Conservation (phyloP, 2,329 filamentous ascomycete genomes). For the Mariannaea elegans region DNA sequence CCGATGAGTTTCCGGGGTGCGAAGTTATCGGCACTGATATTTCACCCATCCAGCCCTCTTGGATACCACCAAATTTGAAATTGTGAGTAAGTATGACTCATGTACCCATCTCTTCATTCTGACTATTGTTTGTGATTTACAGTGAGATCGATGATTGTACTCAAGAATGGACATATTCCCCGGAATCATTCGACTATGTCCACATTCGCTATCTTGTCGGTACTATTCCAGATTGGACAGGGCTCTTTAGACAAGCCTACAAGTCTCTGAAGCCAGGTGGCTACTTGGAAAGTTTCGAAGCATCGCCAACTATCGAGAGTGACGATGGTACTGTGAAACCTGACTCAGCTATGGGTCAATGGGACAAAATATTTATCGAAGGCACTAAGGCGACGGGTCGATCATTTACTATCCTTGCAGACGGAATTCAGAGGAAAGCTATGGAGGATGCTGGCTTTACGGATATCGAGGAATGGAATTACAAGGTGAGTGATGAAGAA, state of each 20-base stretch:
- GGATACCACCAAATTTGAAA: slow-evolving; percentile 45
- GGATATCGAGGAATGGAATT: slow-evolving; percentile 18
- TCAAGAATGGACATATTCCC: slow-evolving; percentile 34
- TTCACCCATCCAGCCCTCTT: slow-evolving; percentile 65
- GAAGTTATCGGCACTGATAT: slow-evolving; percentile 63
- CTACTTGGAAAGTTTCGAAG: slow-evolving; percentile 27
- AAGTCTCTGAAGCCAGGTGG: slow-evolving; percentile 23
- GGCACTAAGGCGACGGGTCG: slow-evolving; percentile 25
- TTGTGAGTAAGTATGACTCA: slow-evolving; percentile 19
- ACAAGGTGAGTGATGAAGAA: slow-evolving; percentile 15
- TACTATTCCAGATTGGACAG: slow-evolving; percentile 22
- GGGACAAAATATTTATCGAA: slow-evolving; percentile 31
- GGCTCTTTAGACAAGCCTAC: slow-evolving; percentile 25
- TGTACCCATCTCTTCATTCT: no score
- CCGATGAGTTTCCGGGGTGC: slow-evolving; percentile 53
- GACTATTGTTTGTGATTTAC: no score
- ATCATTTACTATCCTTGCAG: slow-evolving; percentile 24
- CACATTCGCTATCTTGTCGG: slow-evolving; percentile 31
- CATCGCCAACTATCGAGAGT: slow-evolving; percentile 22
- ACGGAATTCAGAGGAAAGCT: slow-evolving; percentile 17
- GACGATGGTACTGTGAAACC: slow-evolving; percentile 21
- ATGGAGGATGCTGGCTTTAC: slow-evolving; percentile 27
- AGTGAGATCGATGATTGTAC: slow-evolving; percentile 69
- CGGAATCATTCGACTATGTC: slow-evolving; percentile 24
- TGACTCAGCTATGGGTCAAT: slow-evolving; percentile 29